These are phyloP conservation scores for Alternaria infectoria DNA, from an alignment of 2,329 filamentous ascomycete species.

Conservation along the genomic window DNA sequence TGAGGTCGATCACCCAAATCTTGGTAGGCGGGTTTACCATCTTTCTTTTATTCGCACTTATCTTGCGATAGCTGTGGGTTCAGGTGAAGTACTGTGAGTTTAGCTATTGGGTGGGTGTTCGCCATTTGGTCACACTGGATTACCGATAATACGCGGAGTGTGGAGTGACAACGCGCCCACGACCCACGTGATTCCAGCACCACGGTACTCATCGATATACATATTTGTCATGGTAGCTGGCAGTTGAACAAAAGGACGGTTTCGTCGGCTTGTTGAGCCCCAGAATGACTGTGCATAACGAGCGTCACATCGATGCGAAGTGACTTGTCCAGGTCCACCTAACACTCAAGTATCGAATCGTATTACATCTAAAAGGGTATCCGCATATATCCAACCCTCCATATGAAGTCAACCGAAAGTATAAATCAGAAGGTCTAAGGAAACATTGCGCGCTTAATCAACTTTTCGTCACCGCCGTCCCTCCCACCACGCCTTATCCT, in stretches of 20 bases:
- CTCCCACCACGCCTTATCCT: conserved; percentile 46
- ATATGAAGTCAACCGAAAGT: not conserved
- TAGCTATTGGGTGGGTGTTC: not conserved
- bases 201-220: not conserved
- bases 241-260: not conserved
- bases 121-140: not conserved
- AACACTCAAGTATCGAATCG: not conserved
- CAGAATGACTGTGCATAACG: not conserved
- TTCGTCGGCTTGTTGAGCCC: not conserved
- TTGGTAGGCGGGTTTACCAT: not conserved
- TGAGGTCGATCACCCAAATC: not conserved
- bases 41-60: not conserved
- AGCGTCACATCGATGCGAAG: not conserved
- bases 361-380: conserved; percentile 17
- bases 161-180: not conserved
- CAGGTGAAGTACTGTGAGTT: not conserved
- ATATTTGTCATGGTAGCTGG: not conserved
- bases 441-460: not conserved
- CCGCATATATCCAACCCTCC: conserved; percentile 10
- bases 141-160: too few species aligned
- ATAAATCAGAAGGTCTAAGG: not conserved
- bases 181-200: not conserved
- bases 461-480: conserved; percentile 17
- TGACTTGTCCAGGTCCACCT: not conserved
- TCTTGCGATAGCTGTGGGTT: not conserved